These are phyloP conservation scores for Microdochium trichocladiopsis DNA, from an alignment of 2,329 filamentous ascomycete genomes.

Conservation along the genomic window DNA sequence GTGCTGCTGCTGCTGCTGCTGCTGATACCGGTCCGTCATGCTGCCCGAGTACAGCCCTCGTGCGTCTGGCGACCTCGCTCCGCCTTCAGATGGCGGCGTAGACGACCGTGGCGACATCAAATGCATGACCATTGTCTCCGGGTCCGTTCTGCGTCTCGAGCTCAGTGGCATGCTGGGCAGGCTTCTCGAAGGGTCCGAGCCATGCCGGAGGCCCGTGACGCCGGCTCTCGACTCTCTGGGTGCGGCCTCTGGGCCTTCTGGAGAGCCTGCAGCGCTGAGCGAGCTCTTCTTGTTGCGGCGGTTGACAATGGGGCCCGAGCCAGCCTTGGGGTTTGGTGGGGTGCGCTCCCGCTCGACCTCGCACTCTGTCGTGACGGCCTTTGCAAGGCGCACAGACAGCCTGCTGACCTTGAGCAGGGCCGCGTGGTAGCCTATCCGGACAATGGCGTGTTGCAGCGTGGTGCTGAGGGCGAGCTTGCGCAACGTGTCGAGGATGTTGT, in stretches of 20 bases:
- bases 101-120: not conserved
- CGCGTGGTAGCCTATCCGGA: not conserved
- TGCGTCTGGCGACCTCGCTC: not conserved
- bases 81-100: not conserved
- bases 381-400: not conserved
- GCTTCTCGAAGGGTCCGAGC: not conserved
- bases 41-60: not conserved
- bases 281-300: not conserved
- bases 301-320: not conserved
- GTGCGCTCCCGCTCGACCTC: not conserved
- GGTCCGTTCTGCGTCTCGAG: not conserved
- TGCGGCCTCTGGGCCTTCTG: not conserved
- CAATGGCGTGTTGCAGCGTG: not conserved
- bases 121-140: not conserved
- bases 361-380: not conserved
- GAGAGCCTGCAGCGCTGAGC: not conserved
- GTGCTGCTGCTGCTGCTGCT: not conserved
- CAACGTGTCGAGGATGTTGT: not conserved
- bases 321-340: not conserved
- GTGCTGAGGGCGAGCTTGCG: conserved; percentile 1
- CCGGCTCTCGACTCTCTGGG: not conserved
- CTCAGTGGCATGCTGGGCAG: not conserved
- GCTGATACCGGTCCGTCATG: not conserved
- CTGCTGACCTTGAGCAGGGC: not conserved
- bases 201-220: not conserved